phyloP scores from a whole-genome alignment of 2,329 filamentous ascomycete species.

The Alternaria longipes region DNA sequence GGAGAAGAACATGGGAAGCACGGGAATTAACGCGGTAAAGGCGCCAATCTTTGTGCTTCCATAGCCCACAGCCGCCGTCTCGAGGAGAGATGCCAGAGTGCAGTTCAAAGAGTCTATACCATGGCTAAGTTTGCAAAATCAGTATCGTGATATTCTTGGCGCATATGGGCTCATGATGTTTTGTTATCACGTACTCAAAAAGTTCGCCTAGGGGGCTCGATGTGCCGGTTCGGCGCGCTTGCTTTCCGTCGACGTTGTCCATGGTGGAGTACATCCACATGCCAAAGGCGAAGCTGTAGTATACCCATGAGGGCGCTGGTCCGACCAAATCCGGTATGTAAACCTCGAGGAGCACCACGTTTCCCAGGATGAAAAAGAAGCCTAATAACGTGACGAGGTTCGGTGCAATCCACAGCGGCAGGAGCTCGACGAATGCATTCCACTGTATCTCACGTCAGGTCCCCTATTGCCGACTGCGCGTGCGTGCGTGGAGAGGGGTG shows the following conservation, averaged over 20 bases:
- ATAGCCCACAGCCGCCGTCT: constrained; percentile 92
- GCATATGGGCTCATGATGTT: constrained; percentile 28
- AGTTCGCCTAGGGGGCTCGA: constrained; percentile 95
- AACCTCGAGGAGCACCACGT: constrained; percentile 78
- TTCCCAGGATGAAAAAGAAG: constrained; percentile 91
- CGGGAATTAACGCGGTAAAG: constrained; percentile 90
- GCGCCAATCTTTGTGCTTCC: constrained; percentile 85
- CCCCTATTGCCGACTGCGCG: constrained; percentile 1
- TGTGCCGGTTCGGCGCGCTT: constrained; percentile 91
- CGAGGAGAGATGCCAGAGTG: constrained; percentile 87
- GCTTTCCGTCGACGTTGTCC: constrained; percentile 99
- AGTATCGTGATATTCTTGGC: constrained; percentile 31
- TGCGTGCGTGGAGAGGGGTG: not conserved
- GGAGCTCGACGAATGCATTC: constrained; percentile 91
- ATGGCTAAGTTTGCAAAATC: constrained; percentile 63
- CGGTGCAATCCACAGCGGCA: constrained; percentile 95
- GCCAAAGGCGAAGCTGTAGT: constrained; percentile 93
- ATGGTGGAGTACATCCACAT: constrained; percentile 99
- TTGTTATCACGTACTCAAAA: constrained; percentile 72
- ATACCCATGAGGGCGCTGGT: constrained; percentile 89
- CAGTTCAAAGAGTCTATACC: constrained; percentile 98
- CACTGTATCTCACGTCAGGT: constrained; percentile 72
- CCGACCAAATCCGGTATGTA: constrained; percentile 90
- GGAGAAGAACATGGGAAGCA: constrained; percentile 98
- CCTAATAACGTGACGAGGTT: constrained; percentile 97